Percentiles rank a stretch among this genome's conserved stretches.
These are phyloP conservation scores for Yamadazyma dendronema DNA, from an alignment of 1,139 yeast genomes.

Conservation along the genomic window DNA sequence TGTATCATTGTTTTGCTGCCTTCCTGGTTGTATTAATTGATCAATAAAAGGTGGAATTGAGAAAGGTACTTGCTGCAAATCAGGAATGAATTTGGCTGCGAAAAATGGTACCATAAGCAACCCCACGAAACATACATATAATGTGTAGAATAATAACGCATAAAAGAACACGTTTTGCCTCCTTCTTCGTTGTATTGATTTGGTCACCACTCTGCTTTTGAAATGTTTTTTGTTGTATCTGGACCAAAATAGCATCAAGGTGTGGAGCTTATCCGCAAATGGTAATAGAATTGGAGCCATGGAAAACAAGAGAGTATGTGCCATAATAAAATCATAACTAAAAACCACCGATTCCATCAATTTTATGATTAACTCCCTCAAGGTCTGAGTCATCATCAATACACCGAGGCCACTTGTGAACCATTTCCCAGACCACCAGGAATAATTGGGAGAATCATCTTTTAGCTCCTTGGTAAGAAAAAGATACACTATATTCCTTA, in stretches of 20 bases:
- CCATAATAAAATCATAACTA: slow-evolving; percentile 68
- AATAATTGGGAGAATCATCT: slow-evolving; percentile 54
- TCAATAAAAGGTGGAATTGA: slow-evolving; percentile 19
- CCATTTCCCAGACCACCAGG: slow-evolving; percentile 94
- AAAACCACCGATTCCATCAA: slow-evolving; percentile 65
- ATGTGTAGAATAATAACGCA: slow-evolving; percentile 20
- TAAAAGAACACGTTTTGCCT: slow-evolving; percentile 18
- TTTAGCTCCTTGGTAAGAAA: slow-evolving; percentile 59
- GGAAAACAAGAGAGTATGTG: slow-evolving; percentile 59
- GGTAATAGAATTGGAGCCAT: slow-evolving; percentile 71
- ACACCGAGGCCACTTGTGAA: slow-evolving; percentile 56
- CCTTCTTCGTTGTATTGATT: slow-evolving; percentile 19
- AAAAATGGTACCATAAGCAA: slow-evolving; percentile 29
- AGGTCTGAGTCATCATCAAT: slow-evolving; percentile 60
- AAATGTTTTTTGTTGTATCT: slow-evolving; percentile 26
- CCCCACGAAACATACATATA: slow-evolving; percentile 17
- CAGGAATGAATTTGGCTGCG: slow-evolving; percentile 20
- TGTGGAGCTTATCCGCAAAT: slow-evolving; percentile 44
- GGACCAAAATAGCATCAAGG: slow-evolving; percentile 38
- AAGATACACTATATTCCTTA: slow-evolving; percentile 35
- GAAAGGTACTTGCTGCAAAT: slow-evolving; percentile 11
- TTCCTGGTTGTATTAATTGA: slow-evolving; percentile 54
- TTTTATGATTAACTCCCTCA: slow-evolving; percentile 68
- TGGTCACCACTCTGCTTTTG: slow-evolving; percentile 26
- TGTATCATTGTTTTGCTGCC: slow-evolving; percentile 61